Conservation (phyloP, 2,329 filamentous ascomycete species). For the Microcyclospora tardicrescens region DNA sequence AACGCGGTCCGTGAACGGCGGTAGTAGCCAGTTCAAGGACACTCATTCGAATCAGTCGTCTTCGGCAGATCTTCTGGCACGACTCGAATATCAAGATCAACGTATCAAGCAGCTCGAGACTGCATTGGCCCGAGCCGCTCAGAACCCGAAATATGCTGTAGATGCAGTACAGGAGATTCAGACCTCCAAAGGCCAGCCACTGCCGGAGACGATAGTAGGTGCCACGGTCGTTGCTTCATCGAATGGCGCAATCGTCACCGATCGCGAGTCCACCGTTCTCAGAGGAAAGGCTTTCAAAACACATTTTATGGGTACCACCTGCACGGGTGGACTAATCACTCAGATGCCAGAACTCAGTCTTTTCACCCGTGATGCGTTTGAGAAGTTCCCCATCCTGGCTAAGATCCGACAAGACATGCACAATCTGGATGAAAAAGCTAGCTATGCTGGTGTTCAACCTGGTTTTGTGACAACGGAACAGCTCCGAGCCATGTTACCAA, state of each 20-base stretch:
- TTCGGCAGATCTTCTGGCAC: constrained; percentile 12
- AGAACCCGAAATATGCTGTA: not conserved
- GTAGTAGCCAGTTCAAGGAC: constrained; percentile 6
- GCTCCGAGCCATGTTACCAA: constrained; percentile 25
- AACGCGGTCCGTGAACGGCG: constrained; percentile 20
- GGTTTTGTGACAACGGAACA: constrained; percentile 18
- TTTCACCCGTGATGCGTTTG: constrained; percentile 19
- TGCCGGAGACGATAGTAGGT: constrained; percentile 13
- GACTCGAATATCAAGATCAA: constrained; percentile 14
- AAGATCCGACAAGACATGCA: constrained; percentile 17
- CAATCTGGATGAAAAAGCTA: constrained; percentile 11
- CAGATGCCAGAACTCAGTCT: constrained; percentile 16
- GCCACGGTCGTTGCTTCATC: not conserved
- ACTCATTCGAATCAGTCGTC: too few relatives aligned
- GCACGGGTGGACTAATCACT: constrained; percentile 22
- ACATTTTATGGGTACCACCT: constrained; percentile 31
- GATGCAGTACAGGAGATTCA: constrained; percentile 7
- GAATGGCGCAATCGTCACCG: constrained; percentile 9
- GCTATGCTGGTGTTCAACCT: constrained; percentile 11
- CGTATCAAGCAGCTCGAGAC: constrained; percentile 20
- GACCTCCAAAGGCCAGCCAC: constrained; percentile 11
- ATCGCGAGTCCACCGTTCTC: constrained; percentile 29
- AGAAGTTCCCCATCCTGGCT: constrained; percentile 23
- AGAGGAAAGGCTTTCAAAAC: constrained; percentile 34
- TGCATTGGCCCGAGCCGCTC: constrained; percentile 9